Evolutionary conservation across 345 rosid species (phyloP).

Genomic region (Geranium rotundifolium): DNA sequence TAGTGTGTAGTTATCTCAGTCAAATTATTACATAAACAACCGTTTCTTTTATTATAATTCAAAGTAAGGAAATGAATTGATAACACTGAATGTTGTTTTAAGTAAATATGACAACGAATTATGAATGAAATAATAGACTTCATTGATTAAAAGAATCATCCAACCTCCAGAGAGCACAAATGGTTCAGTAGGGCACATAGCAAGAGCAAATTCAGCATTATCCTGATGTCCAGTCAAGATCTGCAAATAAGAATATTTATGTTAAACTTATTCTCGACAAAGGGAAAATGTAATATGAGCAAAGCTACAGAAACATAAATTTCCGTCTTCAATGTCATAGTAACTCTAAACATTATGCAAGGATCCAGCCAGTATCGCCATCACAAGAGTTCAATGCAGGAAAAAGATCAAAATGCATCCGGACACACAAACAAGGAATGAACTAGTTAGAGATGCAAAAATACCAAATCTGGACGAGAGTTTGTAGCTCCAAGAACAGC

Average conservation of each 20-base stretch:
- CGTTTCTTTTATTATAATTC: too few species aligned
- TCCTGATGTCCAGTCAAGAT: conserved; percentile 96
- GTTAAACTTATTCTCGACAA: neutral
- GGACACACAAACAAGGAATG: neutral
- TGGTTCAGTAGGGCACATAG: conserved; percentile 96
- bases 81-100: neutral
- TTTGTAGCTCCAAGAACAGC: conserved; percentile 88
- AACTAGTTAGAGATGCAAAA: neutral
- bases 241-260: conserved; percentile 27
- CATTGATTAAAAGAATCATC: neutral
- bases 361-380: neutral
- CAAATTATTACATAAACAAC: neutral
- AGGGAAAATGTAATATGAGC: neutral
- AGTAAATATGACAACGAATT: neutral
- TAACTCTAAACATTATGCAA: too few species aligned
- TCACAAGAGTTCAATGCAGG: neutral
- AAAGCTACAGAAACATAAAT: neutral
- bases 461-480: conserved; percentile 96
- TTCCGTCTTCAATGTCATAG: too few species aligned
- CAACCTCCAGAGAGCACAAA: conserved; percentile 99
- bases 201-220: conserved; percentile 99
- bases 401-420: neutral
- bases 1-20: neutral
- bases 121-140: neutral
- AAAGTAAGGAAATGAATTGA: neutral